These are phyloP conservation scores for Graphiopsis chlorocephala DNA, from an alignment of 2,329 filamentous ascomycete genomes.

Conservation along the genomic window DNA sequence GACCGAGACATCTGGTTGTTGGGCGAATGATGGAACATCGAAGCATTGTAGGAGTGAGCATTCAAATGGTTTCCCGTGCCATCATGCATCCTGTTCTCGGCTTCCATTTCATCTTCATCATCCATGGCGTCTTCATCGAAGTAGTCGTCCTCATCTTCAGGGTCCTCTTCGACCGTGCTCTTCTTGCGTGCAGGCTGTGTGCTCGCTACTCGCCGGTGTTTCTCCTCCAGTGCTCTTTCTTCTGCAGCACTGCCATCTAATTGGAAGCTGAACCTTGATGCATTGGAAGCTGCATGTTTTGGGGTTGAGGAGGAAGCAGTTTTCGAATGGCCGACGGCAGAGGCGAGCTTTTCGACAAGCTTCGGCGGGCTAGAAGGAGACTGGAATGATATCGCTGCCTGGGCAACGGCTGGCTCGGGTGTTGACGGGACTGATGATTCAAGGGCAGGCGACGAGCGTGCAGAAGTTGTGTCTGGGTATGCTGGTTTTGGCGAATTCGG, in stretches of 20 bases:
- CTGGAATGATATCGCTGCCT: constrained; percentile 16
- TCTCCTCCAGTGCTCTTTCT: constrained; percentile 69
- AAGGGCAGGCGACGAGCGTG: constrained; percentile 10
- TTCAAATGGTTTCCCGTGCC: neutral
- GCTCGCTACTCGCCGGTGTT: constrained; percentile 46
- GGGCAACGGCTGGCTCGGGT: constrained; percentile 8
- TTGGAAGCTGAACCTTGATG: constrained; percentile 78
- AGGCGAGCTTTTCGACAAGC: constrained; percentile 31
- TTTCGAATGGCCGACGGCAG: constrained; percentile 31
- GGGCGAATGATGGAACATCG: constrained; percentile 1
- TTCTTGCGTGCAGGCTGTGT: neutral
- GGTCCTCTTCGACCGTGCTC: constrained; percentile 24
- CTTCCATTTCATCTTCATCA: constrained; percentile 47
- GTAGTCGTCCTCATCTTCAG: constrained; percentile 36
- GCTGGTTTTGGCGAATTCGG: constrained; percentile 9
- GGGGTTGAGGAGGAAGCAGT: constrained; percentile 26
- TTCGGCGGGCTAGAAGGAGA: constrained; percentile 18
- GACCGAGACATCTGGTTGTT: constrained; percentile 15
- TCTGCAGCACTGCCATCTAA: constrained; percentile 65
- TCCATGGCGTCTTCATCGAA: constrained; percentile 43
- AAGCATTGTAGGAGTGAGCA: neutral
- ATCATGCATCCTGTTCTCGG: constrained; percentile 18
- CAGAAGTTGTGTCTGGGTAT: neutral
- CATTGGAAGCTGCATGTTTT: constrained; percentile 59
- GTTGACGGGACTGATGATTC: constrained; percentile 5